A percentile compares a stretch with the other conserved stretches of the same genome.
Conservation (phyloP, 176 grass and related monocot species). For the Aegilops umbellulata region DNA sequence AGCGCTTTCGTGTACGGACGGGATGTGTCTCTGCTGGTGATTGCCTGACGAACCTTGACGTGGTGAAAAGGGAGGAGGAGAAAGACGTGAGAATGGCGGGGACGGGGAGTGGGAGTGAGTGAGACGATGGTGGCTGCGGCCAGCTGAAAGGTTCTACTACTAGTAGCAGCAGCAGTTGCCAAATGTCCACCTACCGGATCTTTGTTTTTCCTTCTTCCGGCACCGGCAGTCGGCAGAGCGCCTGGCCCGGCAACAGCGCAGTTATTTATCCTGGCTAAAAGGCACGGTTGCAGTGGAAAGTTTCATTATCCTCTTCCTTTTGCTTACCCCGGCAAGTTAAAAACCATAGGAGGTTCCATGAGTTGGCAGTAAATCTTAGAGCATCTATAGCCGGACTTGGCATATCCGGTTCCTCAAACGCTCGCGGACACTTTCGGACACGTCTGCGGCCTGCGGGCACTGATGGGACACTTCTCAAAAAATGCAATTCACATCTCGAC, state of each 20-base stretch:
- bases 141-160: constrained; percentile 6
- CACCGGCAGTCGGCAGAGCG: not conserved
- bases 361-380: not conserved
- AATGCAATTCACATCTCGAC: no score
- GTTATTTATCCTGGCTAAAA: not conserved
- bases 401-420: no score
- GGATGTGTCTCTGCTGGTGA: not conserved
- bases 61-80: not conserved
- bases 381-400: no score
- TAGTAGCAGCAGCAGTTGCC: not conserved
- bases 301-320: not conserved
- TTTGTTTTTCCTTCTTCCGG: not conserved
- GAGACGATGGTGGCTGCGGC: not conserved
- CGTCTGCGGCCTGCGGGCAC: no score
- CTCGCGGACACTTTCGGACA: no score
- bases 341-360: not conserved
- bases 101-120: not conserved
- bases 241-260: not conserved
- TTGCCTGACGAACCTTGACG: not conserved
- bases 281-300: no score
- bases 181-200: not conserved
- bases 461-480: no score
- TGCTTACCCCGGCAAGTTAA: not conserved
- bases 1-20: no score
- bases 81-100: not conserved